Percentiles rank a stretch among this genome's conserved stretches.
Conservation (phyloP, 345 rosid species). For the Kandelia obovata region DNA sequence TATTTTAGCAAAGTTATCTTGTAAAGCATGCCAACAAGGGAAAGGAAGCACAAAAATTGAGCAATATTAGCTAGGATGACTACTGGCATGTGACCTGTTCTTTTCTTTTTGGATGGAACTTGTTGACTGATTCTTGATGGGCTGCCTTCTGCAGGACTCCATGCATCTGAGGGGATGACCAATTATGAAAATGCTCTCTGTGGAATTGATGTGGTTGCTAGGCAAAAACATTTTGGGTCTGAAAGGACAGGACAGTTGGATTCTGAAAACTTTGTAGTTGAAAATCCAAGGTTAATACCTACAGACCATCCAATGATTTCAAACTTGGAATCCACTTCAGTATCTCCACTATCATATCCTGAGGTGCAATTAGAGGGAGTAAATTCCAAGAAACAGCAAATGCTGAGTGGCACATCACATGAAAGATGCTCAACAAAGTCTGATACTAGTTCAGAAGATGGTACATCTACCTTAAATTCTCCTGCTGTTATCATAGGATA, state of each 20-base stretch:
- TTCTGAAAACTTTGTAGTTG: constrained; percentile 30
- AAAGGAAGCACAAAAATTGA: too few relatives aligned
- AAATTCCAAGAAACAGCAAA: constrained; percentile 29
- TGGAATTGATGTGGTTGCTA: constrained; percentile 23
- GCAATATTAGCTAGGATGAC: too few relatives aligned
- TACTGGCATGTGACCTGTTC: neutral
- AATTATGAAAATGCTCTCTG: constrained; percentile 30
- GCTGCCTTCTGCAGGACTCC: constrained; percentile 32
- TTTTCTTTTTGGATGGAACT: neutral
- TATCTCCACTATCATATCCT: constrained; percentile 31
- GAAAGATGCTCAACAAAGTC: constrained; percentile 25
- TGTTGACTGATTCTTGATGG: too few relatives aligned
- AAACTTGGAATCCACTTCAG: constrained; percentile 30
- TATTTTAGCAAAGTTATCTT: too few relatives aligned
- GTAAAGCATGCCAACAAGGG: too few relatives aligned
- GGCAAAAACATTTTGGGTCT: constrained; percentile 31
- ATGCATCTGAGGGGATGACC: constrained; percentile 31
- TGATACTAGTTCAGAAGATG: constrained; percentile 18
- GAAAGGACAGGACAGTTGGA: constrained; percentile 21
- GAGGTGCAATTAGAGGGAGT: constrained; percentile 31
- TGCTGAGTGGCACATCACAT: constrained; percentile 20
- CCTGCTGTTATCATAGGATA: constrained; percentile 24
- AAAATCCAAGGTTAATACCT: constrained; percentile 31
- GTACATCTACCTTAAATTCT: constrained; percentile 11
- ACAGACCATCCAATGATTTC: constrained; percentile 31